Conservation (phyloP, 495 filamentous ascomycete species). For the Corynascus novoguineensis region DNA sequence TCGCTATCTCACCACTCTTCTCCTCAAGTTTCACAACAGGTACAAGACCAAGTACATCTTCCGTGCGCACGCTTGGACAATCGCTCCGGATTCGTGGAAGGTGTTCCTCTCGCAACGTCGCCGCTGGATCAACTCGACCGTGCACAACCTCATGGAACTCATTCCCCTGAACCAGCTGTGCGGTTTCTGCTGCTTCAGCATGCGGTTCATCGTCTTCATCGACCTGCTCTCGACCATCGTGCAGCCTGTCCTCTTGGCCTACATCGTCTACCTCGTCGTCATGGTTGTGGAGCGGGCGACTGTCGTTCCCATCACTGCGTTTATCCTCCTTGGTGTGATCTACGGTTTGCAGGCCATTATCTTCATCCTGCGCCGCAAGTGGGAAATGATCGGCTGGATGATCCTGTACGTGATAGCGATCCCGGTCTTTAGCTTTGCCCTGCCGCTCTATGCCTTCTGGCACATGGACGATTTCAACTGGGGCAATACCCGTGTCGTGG, state of each 20-base stretch:
- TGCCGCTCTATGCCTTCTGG: conserved; percentile 97
- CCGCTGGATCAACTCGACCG: conserved; percentile 98
- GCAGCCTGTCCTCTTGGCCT: conserved; percentile 86
- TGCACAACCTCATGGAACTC: conserved; percentile 95
- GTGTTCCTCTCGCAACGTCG: conserved; percentile 97
- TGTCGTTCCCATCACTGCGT: conserved; percentile 72
- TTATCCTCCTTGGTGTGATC: conserved; percentile 85
- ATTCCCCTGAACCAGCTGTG: conserved; percentile 90
- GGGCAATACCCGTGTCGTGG: conserved; percentile 95
- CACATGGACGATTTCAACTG: conserved; percentile 99
- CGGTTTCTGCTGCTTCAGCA: conserved; percentile 99
- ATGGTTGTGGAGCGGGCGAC: conserved; percentile 55
- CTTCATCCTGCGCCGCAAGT: conserved; percentile 91
- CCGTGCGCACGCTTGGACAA: conserved; percentile 87
- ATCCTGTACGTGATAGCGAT: conserved; percentile 88
- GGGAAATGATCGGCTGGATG: conserved; percentile 99
- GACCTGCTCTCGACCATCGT: conserved; percentile 89
- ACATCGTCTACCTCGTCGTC: conserved; percentile 83
- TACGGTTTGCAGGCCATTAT: conserved; percentile 97
- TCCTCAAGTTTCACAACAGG: conserved; percentile 84
- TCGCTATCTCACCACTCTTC: conserved; percentile 90
- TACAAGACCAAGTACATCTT: conserved; percentile 99
- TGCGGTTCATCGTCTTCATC: conserved; percentile 96
- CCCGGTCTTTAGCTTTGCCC: conserved; percentile 82
- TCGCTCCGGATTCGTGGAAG: conserved; percentile 86